Evolutionary conservation across 768 basidiomycete species (phyloP), one percentile per base, ranked within the genome.

Genomic region (Russula ochroleuca): DNA sequence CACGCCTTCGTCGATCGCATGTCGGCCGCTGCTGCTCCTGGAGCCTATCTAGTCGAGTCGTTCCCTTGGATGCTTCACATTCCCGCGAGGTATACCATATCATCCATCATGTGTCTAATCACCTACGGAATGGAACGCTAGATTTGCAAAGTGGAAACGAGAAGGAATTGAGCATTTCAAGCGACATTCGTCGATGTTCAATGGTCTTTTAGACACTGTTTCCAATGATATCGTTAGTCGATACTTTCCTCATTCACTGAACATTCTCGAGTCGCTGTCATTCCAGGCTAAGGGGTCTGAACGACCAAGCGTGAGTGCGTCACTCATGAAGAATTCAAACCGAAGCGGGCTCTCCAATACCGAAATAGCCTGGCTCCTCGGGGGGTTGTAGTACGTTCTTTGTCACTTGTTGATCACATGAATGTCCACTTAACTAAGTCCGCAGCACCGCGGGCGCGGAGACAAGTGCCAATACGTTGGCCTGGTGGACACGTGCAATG

Each of bases 81-180:
- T 23, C 68, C 69, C 0, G 43, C 49, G 28, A 63, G 62, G 65
- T 60, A 55, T 11, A 25, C 21, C 28, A 17, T 14, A 21, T 17
- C 5, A n/a, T 1, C 14, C 5, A 13, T 19, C 17, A 8, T 8
- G 13, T 38, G 11, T 31, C 37, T 6, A 28, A n/a, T 37, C 10
- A 37, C 35, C 10, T 11, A 19, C 0, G 2, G 9, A 8, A 37
- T 15, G 28, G 13, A 25, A 48, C n/a, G 31, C 15, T 25, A 65
- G 63, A 19, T 50, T 69, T 28, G 64, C 68, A 9, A 65, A 57
- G 41, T 71, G 70, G 70, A 71, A 71, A 40, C 70, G 70, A n/a
- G 67, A 70, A 28, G 69, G 41, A 40, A 51, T 49, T 35, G 28
- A 50, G 23, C 48, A 62, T 31, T 61, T 63, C 31, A 40, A 7